Evolutionary conservation across 148 eudicot genomes (phyloP).

Genomic region (Vaccinium darrowii): DNA sequence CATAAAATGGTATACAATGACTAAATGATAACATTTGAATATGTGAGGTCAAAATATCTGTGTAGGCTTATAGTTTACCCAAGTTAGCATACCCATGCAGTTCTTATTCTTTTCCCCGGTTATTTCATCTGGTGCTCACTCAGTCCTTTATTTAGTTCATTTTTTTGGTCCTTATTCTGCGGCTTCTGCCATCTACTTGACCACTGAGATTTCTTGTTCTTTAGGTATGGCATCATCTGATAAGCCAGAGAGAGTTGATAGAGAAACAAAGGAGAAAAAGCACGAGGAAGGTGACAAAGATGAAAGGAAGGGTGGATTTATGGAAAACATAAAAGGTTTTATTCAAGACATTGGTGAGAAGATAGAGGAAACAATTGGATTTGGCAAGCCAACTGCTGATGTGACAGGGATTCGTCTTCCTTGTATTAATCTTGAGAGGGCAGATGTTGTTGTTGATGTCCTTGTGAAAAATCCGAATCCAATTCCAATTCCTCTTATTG

Average conservation of each 20-base stretch:
- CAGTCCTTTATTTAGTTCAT: not conserved
- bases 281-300: constrained; percentile 49
- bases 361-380: constrained; percentile 82
- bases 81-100: not conserved
- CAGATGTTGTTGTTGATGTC: constrained; percentile 82
- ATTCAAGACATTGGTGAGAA: constrained; percentile 88
- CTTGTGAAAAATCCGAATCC: constrained; percentile 93
- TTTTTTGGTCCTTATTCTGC: not conserved
- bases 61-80: not conserved
- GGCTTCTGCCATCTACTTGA: too few relatives aligned
- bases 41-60: not conserved
- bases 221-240: constrained; percentile 73
- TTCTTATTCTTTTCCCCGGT: not conserved
- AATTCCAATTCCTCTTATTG: constrained; percentile 87
- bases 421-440: constrained; percentile 61
- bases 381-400: constrained; percentile 94
- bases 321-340: constrained; percentile 74
- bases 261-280: constrained; percentile 43
- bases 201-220: constrained; percentile 4
- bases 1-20: not conserved
- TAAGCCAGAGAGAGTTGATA: constrained; percentile 60
- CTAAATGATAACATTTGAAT: not conserved
- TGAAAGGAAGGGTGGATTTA: constrained; percentile 62
- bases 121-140: not conserved
- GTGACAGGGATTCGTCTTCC: constrained; percentile 72